Evolutionary conservation across 192 early-diverging fungal species (phyloP).

Genomic region (Mycoemilia scoparia): DNA sequence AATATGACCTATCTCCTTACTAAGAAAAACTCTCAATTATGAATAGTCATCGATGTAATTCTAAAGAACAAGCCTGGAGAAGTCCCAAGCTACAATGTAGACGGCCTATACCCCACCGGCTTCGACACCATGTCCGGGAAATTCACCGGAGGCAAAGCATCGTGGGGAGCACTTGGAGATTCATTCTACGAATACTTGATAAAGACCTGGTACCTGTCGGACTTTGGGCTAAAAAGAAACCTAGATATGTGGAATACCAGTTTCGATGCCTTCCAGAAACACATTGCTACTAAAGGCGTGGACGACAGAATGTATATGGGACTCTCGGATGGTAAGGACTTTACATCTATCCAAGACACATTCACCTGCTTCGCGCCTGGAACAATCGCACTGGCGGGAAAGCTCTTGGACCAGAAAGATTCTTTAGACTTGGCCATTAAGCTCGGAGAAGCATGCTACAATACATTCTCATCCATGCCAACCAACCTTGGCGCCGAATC

Average conservation of each 20-base stretch:
- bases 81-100: conserved; percentile 14
- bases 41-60: conserved; percentile 25
- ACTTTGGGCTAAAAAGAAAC: conserved; percentile 21
- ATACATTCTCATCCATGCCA: conserved; percentile 23
- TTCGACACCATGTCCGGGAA: conserved; percentile 28
- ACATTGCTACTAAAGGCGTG: conserved; percentile 18
- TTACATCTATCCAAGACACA: conserved; percentile 27
- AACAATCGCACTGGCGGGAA: conserved; percentile 21
- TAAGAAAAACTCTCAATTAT: too few species aligned
- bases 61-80: conserved; percentile 21
- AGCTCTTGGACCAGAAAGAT: conserved; percentile 19
- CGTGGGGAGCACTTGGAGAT: conserved; percentile 77
- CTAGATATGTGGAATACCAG: conserved; percentile 28
- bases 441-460: conserved; percentile 17
- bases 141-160: conserved; percentile 33
- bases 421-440: conserved; percentile 15
- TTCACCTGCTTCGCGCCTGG: conserved; percentile 29
- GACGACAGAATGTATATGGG: conserved; percentile 29
- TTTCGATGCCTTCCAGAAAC: conserved; percentile 18
- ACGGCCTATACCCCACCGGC: conserved; percentile 67
- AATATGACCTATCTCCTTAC: too few species aligned
- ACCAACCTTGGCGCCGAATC: conserved; percentile 27
- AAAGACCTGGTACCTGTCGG: conserved; percentile 76
- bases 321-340: conserved; percentile 22
- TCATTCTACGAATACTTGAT: conserved; percentile 91